Conservation (phyloP, 768 basidiomycete species). For the Podaxis mareebaensis region DNA sequence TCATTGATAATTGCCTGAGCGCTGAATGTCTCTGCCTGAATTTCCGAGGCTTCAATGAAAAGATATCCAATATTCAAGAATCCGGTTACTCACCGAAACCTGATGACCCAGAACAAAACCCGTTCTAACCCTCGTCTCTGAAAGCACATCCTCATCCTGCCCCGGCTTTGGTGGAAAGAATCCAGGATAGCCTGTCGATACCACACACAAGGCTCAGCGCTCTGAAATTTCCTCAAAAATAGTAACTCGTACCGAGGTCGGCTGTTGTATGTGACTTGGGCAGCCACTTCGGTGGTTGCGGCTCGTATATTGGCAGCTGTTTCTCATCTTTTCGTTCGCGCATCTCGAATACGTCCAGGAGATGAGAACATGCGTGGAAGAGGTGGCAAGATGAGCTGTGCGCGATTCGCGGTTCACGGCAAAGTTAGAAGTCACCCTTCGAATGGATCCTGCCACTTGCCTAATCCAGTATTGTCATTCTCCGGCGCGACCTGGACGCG, state of each 20-base stretch:
- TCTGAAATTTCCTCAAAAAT: background rate
- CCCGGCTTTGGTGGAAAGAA: slow-evolving; percentile 75
- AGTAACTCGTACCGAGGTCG: slow-evolving; percentile 58
- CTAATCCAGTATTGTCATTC: slow-evolving; percentile 16
- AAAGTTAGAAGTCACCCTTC: background rate
- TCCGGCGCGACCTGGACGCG: background rate
- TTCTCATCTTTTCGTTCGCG: slow-evolving; percentile 36
- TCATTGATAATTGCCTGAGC: slow-evolving; percentile 55
- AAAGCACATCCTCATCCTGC: slow-evolving; percentile 75
- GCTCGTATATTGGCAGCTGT: slow-evolving; percentile 56
- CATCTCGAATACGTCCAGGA: slow-evolving; percentile 26
- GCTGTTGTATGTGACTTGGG: slow-evolving; percentile 64
- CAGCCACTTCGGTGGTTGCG: slow-evolving; percentile 73
- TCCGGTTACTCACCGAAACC: slow-evolving; percentile 51
- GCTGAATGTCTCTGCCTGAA: slow-evolving; percentile 64
- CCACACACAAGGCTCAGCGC: slow-evolving; percentile 1
- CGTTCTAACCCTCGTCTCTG: slow-evolving; percentile 61
- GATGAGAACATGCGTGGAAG: slow-evolving; percentile 15
- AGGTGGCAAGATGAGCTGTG: slow-evolving; percentile 1
- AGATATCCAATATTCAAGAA: background rate
- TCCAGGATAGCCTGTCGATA: slow-evolving; percentile 63
- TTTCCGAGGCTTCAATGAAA: background rate
- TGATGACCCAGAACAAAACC: slow-evolving; percentile 57
- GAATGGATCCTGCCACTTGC: background rate
- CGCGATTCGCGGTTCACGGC: slow-evolving; percentile 14